Percentiles rank a stretch among this genome's conserved stretches.
Evolutionary conservation across 768 basidiomycete species (phyloP).

Genomic region (Melanogaster broomeanus): DNA sequence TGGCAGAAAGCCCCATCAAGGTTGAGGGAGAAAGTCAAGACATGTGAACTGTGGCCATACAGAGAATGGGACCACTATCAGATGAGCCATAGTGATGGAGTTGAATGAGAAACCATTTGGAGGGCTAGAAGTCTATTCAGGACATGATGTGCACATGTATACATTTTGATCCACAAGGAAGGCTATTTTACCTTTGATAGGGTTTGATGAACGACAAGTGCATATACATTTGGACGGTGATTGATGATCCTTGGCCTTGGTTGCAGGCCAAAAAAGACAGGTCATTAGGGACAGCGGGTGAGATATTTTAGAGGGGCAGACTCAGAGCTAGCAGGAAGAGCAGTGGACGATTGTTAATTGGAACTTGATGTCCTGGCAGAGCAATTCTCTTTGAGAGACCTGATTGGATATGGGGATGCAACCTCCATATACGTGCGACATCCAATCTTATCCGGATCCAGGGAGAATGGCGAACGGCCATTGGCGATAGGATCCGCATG

Average conservation of each 20-base stretch:
- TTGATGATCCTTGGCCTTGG: conserved; percentile 7
- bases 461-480: too few species aligned
- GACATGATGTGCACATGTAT: conserved; percentile 17
- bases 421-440: conserved; percentile 17
- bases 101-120: conserved; percentile 3
- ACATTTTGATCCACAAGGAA: conserved; percentile 1
- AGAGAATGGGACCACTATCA: not conserved
- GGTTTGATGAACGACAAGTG: conserved; percentile 15
- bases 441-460: not conserved
- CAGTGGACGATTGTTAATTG: too few species aligned
- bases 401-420: too few species aligned
- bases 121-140: conserved; percentile 10
- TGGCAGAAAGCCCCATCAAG: conserved; percentile 28
- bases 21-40: conserved; percentile 15
- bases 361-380: conserved; percentile 1
- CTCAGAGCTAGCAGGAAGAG: too few species aligned
- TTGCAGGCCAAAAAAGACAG: conserved; percentile 13
- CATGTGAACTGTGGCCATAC: not conserved
- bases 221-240: conserved; percentile 16
- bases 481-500: too few species aligned
- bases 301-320: not conserved
- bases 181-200: conserved; percentile 22
- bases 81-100: not conserved
- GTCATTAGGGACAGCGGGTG: not conserved
- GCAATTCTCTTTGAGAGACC: not conserved